Evolutionary conservation across 352 stramenopile genomes (phyloP), one percentile per base, ranked within the genome.

Genomic region (Phytophthora aleatoria): DNA sequence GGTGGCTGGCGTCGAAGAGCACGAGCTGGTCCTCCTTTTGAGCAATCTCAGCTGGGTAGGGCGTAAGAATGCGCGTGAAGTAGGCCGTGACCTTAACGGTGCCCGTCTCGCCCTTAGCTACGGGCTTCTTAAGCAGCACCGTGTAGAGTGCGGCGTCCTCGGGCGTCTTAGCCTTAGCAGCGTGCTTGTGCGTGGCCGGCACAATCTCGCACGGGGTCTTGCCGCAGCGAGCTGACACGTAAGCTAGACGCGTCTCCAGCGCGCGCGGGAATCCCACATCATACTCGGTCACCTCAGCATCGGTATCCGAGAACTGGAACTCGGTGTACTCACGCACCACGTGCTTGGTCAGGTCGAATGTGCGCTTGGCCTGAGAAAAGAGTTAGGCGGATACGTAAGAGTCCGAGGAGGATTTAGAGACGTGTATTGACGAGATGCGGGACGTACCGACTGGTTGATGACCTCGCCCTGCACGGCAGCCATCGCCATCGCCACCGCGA

Each of bases 11-110:
- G 30, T 90, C 75, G 50, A 90, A 95, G 5, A 92, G 64, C 41
- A 97, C 89, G 4, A 95, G 75, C 67, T 97, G 89, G 57, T 96
- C 86, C 11, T 97, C 89, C 12, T 69, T 76, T 65, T 97, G 89
- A 61, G 77, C 74, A 42, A 97, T 78, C 50, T 93, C 81, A 1
- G 61, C 77, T 6, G 89, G 89, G 73, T 90, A 94, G 24, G 86
- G 89, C 64, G 69, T 89, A 24, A 97, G 69, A 51, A 91, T 70
- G 59, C 79, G 85, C 57, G 87, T 95, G 50, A 90, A 95, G 67
- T 90, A 83, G 30, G 81, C 67, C 31, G 76, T 89, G 60, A 96
- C 58, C 71, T 96, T 96, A 42, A 96, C 73, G 52, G 73, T 74
- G 33, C 74, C 75, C 3, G 62, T 69, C 26, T 83, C 74, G 13